Base-by-base conservation (phyloP, 768 basidiomycete genomes). In the Candolleomyces aberdarensis region DNA sequence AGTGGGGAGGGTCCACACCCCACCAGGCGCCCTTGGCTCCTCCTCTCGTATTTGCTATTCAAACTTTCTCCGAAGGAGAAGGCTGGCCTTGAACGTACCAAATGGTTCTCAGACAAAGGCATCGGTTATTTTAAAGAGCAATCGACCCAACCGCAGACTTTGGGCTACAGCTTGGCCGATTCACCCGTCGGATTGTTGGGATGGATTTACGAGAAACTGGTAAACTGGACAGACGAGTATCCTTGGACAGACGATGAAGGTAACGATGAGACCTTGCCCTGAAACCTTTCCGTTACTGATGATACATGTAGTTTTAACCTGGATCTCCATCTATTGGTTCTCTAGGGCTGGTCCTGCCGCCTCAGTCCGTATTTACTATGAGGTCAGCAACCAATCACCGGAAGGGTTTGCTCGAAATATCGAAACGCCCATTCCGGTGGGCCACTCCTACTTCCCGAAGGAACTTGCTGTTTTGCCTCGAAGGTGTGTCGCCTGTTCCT, bases 241-340 rank as follows among this genome's bases (percentile, higher is more conserved):
- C 75, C 76, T 0, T 86, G 84, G 83, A 73, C 75, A 11, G 82
- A 85, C 51, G 85, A 85, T 22, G 83, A 85, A 70, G 73, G 84
- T 78, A n/a, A 1, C 50, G 15, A 32, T 60, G 9, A 36, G 3
- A 19, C 19, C 10, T 22, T 19, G 19, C 48, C 31, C n/a, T 41
- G 56, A 43, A 11, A 36, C 11, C 9, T n/a, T 26, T 17, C 22
- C 5, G 0, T 14, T 22, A 13, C 20, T 10, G 9, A 31, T 10
- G 15, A 14, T 36, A 11, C n/a, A 1, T 15, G 8, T 58, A 85
- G 84, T 85, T 5, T 63, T 86, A 19, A 84, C 82, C 0, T 86
- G 85, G 85, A 69, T 85, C 20, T 85, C 83, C 2, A 74, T 85
- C 11, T 85, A 82, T 65, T 81, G 77, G 76, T 85, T 85, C 72